A percentile compares a stretch with the other conserved stretches of the same genome.
Conservation (phyloP, 768 basidiomycete genomes). For the Pisolithus tinctorius region DNA sequence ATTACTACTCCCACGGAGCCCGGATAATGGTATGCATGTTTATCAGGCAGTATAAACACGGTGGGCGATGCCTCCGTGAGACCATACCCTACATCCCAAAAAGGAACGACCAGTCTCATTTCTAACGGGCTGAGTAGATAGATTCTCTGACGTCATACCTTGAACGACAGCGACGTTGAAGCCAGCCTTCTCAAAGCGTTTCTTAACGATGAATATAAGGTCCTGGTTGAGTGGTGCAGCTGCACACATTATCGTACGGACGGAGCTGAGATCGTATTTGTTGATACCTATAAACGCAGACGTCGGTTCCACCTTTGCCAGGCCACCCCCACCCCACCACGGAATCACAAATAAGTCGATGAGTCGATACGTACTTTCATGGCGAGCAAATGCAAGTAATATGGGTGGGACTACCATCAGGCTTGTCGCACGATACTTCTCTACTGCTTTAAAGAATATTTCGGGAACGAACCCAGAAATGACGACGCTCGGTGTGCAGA, state of each 20-base stretch:
- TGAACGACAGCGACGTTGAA: constrained; percentile 39
- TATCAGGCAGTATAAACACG: constrained; percentile 45
- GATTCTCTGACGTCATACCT: constrained; percentile 29
- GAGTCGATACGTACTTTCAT: constrained; percentile 45
- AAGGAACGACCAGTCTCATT: background rate
- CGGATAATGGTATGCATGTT: constrained; percentile 41
- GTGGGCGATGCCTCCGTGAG: constrained; percentile 81
- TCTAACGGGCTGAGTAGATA: background rate
- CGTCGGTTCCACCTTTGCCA: background rate
- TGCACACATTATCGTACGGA: constrained; percentile 57
- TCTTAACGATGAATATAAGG: constrained; percentile 44
- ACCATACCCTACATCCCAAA: constrained; percentile 49
- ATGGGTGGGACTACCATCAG: constrained; percentile 75
- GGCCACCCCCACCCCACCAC: no score
- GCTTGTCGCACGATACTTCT: constrained; percentile 55
- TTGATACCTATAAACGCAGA: constrained; percentile 42
- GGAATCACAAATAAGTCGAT: no score
- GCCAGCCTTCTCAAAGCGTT: constrained; percentile 36
- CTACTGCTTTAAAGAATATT: constrained; percentile 57
- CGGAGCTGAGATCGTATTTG: constrained; percentile 57
- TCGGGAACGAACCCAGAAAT: constrained; percentile 68
- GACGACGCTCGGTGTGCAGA: constrained; percentile 47
- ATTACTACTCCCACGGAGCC: constrained; percentile 66
- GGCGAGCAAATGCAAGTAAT: constrained; percentile 65
- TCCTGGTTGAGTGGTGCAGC: constrained; percentile 75